Evolutionary conservation across 2,329 filamentous ascomycete genomes (phyloP), one percentile per base, ranked within the genome.

Genomic region (Nemania bipapillata): DNA sequence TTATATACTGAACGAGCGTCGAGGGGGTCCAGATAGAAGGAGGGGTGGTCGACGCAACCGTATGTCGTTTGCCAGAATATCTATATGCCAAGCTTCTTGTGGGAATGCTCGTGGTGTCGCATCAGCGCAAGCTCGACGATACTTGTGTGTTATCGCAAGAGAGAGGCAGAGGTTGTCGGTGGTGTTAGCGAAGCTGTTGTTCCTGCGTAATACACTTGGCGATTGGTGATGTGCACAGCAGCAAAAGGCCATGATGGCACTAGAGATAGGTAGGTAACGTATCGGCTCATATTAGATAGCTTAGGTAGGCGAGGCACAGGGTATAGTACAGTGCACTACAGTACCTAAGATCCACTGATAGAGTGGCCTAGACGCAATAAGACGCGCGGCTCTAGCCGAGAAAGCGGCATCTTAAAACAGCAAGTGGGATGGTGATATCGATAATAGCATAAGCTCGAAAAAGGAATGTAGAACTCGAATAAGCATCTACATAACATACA

Each of bases 1-100:
- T 54, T 26, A 47, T 54, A 50, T 49, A 30, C 11, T 65, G 26
- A 70, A 70, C 61, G 68, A 68, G 61, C 53, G 65, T 65, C 57
- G 61, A 65, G 47, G 35, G 7, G 60, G 26, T 53, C 7, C 9
- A 37, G 24, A 52, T 26, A 22, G 37, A 2, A 28, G 53, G 26
- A 5, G 40, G 26, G 24, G 26, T 11, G 30, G 49, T 52, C 22
- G 22, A 35, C 24, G 42, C n/a, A 47, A 40, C 12, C 15, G 53
- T 26, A 26, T 3, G 35, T 63, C 53, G 45, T 53, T 28, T 28
- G 37, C 20, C 5, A 17, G 35, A 42, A n/a, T 26, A 28, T 8
- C 17, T 2, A n/a, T 53, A 37, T 53, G 12, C 32, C 11, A n/a
- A 40, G 20, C n/a, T 12, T 58, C 37, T 57, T 28, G 26, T 4